Evolutionary conservation across 352 stramenopile genomes (phyloP).

Genomic region (Salisapilia sapeloensis): DNA sequence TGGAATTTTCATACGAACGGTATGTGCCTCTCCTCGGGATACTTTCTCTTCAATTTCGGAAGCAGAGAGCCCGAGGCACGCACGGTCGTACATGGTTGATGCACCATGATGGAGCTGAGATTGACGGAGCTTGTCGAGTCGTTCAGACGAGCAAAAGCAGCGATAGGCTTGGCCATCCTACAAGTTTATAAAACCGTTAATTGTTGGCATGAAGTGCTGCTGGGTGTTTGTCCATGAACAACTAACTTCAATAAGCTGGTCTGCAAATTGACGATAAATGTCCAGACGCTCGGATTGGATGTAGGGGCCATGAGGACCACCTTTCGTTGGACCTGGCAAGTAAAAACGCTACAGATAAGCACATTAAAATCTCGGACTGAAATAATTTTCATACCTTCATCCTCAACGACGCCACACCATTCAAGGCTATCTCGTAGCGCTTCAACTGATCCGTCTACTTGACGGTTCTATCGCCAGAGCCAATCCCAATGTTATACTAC

Average conservation of each 20-base stretch:
- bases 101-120: conserved; percentile 82
- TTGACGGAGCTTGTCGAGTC: conserved; percentile 84
- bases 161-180: conserved; percentile 88
- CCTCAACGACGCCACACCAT: conserved; percentile 94
- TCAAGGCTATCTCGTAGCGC: conserved; percentile 75
- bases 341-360: conserved; percentile 1
- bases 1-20: conserved; percentile 91
- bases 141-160: conserved; percentile 94
- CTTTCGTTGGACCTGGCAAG: conserved; percentile 68
- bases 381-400: conserved; percentile 70
- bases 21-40: conserved; percentile 78
- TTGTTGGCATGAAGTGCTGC: not conserved
- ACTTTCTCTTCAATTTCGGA: conserved; percentile 82
- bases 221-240: not conserved
- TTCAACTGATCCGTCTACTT: conserved; percentile 74
- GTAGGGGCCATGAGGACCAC: conserved; percentile 88
- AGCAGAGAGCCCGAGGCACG: conserved; percentile 86
- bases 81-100: conserved; percentile 94
- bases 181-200: not conserved
- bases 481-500: not conserved
- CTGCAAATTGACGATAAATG: conserved; percentile 87
- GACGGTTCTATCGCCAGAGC: conserved; percentile 31
- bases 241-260: conserved; percentile 70
- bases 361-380: not conserved
- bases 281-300: conserved; percentile 91